Evolutionary conservation across 1,139 yeast genomes (phyloP), one percentile per base, ranked within the genome.

Genomic region (Debaryomyces robertsiae): DNA sequence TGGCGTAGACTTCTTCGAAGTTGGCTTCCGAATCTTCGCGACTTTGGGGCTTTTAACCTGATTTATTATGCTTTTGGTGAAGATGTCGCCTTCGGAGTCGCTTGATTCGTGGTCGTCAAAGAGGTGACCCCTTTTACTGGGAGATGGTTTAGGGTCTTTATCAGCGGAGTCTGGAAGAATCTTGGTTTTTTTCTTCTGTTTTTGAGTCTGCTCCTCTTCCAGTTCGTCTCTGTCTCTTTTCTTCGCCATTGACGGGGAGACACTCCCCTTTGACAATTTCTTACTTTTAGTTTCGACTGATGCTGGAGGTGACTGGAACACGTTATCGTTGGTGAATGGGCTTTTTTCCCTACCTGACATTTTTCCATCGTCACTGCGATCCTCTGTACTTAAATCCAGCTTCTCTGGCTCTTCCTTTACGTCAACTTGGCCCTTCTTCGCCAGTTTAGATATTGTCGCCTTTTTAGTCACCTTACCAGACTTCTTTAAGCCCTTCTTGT

Each of bases 241-340:
- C 23, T 25, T 39, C 2, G 30, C 14, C 25, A 9, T 27, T 3
- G 29, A 14, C 2, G 39, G 39, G 6, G 39, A 30, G 3, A 10
- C 25, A 7, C 10, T 17, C 10, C 10, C 14, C 13, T 37, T 33
- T n/a, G 41, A 40, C 9, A 44, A 43, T 58, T 61, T 30, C 49
- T 48, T 31, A 54, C 58, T 30, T 61, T 60, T 34, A 56, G 47
- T 6, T 58, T 60, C 4, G 60, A 48, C 36, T 2, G 60, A 51
- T 2, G 50, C 50, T 3, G 47, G 25, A 9, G 57, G 50, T 0
- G 70, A 53, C 47, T 74, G 78, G 53, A 73, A 73, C 2, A 70
- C 63, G 45, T 73, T 73, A 19, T 69, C 69, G 25, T 56, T 52
- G 1, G 68, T 58, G 45, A 74, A 73, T 4, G 71, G 63, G 19